Percentiles rank a stretch among this genome's conserved stretches.
phyloP scores from a whole-genome alignment of 2,329 filamentous ascomycete species.

The Polychaeton citri region DNA sequence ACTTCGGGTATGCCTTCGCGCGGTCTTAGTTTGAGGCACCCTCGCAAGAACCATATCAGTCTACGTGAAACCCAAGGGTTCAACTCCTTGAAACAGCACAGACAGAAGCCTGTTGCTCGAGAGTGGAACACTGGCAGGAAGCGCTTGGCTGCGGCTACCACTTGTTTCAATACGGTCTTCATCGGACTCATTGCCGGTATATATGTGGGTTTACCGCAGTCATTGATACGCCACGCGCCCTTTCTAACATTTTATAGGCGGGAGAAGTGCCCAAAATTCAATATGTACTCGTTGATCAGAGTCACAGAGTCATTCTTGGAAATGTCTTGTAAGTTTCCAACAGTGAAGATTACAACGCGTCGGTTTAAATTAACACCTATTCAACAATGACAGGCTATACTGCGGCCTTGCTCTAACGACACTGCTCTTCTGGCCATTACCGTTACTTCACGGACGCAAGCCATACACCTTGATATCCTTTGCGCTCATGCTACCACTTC shows the following conservation, averaged over 20 bases:
- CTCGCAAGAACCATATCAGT: slow-evolving; percentile 21
- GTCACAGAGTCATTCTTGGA: slow-evolving; percentile 32
- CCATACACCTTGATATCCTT: slow-evolving; percentile 61
- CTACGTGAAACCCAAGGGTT: slow-evolving; percentile 24
- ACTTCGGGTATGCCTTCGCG: neutral
- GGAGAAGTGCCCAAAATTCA: slow-evolving; percentile 39
- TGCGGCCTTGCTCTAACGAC: slow-evolving; percentile 57
- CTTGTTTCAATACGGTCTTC: slow-evolving; percentile 59
- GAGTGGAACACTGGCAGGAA: slow-evolving; percentile 59
- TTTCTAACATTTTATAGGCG: slow-evolving; percentile 26
- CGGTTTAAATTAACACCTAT: neutral
- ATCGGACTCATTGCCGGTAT: slow-evolving; percentile 60
- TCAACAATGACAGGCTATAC: slow-evolving; percentile 48
- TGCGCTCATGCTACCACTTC: slow-evolving; percentile 54
- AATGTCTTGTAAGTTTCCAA: slow-evolving; percentile 45
- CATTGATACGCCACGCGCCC: neutral
- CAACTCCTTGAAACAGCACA: slow-evolving; percentile 33
- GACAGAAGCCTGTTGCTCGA: slow-evolving; percentile 53
- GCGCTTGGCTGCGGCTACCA: slow-evolving; percentile 52
- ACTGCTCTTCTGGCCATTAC: slow-evolving; percentile 59
- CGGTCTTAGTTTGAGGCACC: slow-evolving; percentile 16
- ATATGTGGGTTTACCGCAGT: slow-evolving; percentile 36
- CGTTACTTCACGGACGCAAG: slow-evolving; percentile 62
- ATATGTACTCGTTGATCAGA: slow-evolving; percentile 2
- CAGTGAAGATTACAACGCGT: neutral